Evolutionary conservation across 2,329 filamentous ascomycete genomes (phyloP), one percentile per base, ranked within the genome.

Genomic region (Fusarium sp.): DNA sequence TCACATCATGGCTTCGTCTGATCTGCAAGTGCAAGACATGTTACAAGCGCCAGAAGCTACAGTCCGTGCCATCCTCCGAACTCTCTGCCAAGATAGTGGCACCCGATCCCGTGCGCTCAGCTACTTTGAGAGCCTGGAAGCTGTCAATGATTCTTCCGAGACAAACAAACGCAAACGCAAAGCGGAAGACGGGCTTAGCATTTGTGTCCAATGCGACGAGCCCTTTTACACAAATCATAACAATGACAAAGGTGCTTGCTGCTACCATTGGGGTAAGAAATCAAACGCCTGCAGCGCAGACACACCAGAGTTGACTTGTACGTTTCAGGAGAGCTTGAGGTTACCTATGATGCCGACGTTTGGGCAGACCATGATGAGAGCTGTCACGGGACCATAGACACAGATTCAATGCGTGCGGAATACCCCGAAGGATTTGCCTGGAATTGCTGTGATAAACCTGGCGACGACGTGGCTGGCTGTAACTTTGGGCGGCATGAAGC

Each of bases 211-310:
- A 8, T 41, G 39, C 39, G 16, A 41, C 7, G 16, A 16, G 22
- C 22, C 6, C 14, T n/a, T 41, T 6, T 36, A 16, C 16, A 28
- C 33, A 10, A 42, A 53, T 1, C 57, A 71, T 0, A 72, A 71
- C 5, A 39, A 18, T 7, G 26, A 54, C 5, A 36, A 28, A 1
- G 16, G 12, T 7, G 58, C 53, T 4, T 77, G 74, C 16, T 20
- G 10, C 13, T 76, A 76, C 12, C 75, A 76, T 41, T 58, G 55
- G 38, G 72, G 71, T 67, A 14, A 66, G 68, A n/a, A 16, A 35
- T 30, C 6, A 15, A 15, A 18, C 6, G 7, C 5, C 11, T 22
- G 11, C 1, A 22, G 26, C 1, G 6, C 7, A 39, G 7, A 24
- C 15, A 36, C 18, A 36, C 14, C 26, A 18, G 22, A 33, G 26